These are phyloP conservation scores for Allium sativum DNA, from an alignment of 106 monocot species.

Conservation along the genomic window DNA sequence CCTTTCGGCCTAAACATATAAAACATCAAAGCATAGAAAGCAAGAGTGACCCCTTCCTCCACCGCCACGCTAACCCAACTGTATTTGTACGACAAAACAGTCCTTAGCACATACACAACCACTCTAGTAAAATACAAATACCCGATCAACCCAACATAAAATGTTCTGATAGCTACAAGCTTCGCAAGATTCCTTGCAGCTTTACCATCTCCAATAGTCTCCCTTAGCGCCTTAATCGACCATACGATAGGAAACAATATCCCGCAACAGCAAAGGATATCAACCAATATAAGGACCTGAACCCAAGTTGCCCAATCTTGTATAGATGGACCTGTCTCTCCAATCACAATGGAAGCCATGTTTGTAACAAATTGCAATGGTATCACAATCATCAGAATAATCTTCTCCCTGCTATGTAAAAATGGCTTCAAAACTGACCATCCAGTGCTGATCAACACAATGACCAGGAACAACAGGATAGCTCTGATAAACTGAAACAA, in stretches of 20 bases:
- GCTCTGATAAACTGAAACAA: constrained; percentile 55
- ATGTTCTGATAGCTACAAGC: constrained; percentile 50
- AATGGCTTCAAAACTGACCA: constrained; percentile 69
- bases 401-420: constrained; percentile 64
- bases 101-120: constrained; percentile 42
- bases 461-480: constrained; percentile 47
- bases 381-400: constrained; percentile 55
- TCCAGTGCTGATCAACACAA: constrained; percentile 56
- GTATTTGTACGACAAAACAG: constrained; percentile 48
- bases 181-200: constrained; percentile 54
- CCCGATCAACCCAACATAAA: constrained; percentile 57
- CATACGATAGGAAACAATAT: constrained; percentile 57
- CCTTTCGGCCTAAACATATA: constrained; percentile 49
- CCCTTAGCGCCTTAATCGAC: constrained; percentile 47
- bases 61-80: constrained; percentile 41
- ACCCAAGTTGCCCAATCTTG: constrained; percentile 40
- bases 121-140: constrained; percentile 72
- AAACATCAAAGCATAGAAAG: constrained; percentile 52
- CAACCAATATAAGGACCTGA: constrained; percentile 50
- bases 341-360: constrained; percentile 39
- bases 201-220: constrained; percentile 65
- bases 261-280: constrained; percentile 47
- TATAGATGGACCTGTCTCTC: constrained; percentile 49
- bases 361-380: constrained; percentile 55
- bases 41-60: constrained; percentile 32